Conservation (phyloP, 106 monocot genomes). For the Allium cepa region DNA sequence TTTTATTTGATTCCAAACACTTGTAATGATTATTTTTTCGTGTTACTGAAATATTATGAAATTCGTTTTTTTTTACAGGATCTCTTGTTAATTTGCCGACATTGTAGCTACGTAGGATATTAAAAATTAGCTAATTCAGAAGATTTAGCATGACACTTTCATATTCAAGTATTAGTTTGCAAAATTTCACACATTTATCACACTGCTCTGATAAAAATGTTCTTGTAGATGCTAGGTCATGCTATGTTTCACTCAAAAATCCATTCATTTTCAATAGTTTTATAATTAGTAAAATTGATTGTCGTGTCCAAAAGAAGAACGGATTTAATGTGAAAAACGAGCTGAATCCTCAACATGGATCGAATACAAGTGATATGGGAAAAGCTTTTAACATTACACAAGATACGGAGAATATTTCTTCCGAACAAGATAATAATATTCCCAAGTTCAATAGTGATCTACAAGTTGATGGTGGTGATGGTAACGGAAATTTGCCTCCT, state of each 20-base stretch:
- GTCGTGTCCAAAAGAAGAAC: neutral
- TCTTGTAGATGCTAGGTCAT: neutral
- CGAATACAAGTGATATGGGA: neutral
- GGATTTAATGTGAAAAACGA: constrained; percentile 10
- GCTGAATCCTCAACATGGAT: constrained; percentile 3
- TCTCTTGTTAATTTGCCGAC: neutral
- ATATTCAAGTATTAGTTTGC: constrained; percentile 12
- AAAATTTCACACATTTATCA: neutral
- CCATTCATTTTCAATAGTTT: neutral
- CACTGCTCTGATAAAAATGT: neutral
- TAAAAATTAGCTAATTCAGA: neutral
- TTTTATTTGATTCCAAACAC: too few species aligned
- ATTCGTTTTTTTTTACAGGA: too few species aligned
- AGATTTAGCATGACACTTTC: constrained; percentile 14
- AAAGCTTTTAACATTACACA: neutral
- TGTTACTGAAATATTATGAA: too few species aligned
- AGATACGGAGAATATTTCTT: constrained; percentile 5
- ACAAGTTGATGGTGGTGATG: constrained; percentile 24
- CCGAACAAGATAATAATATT: constrained; percentile 6
- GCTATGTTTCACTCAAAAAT: constrained; percentile 9
- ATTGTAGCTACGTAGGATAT: neutral
- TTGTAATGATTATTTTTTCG: too few species aligned
- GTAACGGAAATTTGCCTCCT: constrained; percentile 26
- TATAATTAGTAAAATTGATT: neutral
- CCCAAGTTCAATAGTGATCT: constrained; percentile 6